These are phyloP conservation scores for Spergularia marina DNA, from an alignment of 148 eudicot species.

Conservation along the genomic window DNA sequence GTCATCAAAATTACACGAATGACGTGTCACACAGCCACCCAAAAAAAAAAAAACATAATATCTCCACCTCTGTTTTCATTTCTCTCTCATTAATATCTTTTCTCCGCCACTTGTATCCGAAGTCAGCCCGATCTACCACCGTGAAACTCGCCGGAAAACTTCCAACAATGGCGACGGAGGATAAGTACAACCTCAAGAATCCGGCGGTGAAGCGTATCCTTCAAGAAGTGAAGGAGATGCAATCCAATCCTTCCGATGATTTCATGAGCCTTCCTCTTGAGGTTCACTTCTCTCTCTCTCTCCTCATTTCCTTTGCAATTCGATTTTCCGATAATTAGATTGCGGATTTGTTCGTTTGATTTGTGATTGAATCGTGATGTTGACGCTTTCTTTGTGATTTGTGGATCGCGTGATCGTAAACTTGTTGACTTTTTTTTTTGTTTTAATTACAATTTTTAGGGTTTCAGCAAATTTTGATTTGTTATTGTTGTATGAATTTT, in stretches of 20 bases:
- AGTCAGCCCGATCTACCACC: not conserved
- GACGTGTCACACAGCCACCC: conserved; percentile 20
- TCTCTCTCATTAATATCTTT: conserved; percentile 4
- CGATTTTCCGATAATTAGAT: not conserved
- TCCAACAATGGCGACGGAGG: conserved; percentile 51
- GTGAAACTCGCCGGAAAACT: conserved; percentile 17
- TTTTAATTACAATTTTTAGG: not conserved
- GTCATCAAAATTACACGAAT: not conserved
- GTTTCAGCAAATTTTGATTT: not conserved
- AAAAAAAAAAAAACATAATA: not conserved
- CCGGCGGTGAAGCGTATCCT: conserved; percentile 94
- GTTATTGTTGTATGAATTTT: not conserved
- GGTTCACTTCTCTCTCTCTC: conserved; percentile 34
- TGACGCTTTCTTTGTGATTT: not conserved
- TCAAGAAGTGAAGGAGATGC: conserved; percentile 98
- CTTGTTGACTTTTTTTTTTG: not conserved
- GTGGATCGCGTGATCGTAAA: not conserved
- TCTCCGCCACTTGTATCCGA: not conserved
- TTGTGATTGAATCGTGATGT: not conserved
- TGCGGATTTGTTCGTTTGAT: not conserved
- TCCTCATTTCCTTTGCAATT: not conserved
- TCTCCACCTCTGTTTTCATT: not conserved
- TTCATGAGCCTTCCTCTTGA: conserved; percentile 95
- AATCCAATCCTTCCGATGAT: conserved; percentile 90
- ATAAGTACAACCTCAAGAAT: conserved; percentile 83